Percentiles rank a stretch among this genome's conserved stretches.
These are phyloP conservation scores for Batkoa obscura DNA, from an alignment of 371 early-diverging fungal genomes.

Conservation along the genomic window DNA sequence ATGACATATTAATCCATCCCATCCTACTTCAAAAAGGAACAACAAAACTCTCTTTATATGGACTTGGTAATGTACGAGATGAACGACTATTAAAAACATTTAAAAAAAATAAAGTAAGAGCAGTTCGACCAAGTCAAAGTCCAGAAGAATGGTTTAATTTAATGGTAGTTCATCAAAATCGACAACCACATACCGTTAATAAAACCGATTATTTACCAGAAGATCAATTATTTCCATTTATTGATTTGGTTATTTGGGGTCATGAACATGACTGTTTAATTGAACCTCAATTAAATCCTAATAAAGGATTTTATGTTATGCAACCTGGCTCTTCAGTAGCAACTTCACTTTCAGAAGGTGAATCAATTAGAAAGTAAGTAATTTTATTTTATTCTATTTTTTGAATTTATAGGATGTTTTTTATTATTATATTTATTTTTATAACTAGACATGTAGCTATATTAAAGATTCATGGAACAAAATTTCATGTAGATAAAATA, in stretches of 20 bases:
- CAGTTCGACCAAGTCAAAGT: conserved; percentile 39
- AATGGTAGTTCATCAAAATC: conserved; percentile 22
- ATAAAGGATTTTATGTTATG: conserved; percentile 51
- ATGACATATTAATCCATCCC: conserved; percentile 59
- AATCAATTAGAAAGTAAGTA: conserved; percentile 64
- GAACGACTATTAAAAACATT: conserved; percentile 81
- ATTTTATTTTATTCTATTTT: too few species aligned
- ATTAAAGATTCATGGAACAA: background rate
- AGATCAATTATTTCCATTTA: conserved; percentile 55
- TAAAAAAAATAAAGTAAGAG: conserved; percentile 45
- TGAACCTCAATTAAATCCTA: conserved; percentile 42
- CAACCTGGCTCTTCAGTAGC: conserved; percentile 97
- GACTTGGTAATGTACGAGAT: conserved; percentile 91
- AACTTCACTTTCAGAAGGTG: conserved; percentile 84
- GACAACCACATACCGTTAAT: conserved; percentile 39
- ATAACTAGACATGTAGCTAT: background rate
- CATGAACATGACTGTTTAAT: conserved; percentile 97
- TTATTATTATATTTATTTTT: too few species aligned
- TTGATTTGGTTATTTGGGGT: conserved; percentile 93
- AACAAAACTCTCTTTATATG: conserved; percentile 73
- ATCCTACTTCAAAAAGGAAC: conserved; percentile 67
- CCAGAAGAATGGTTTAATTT: conserved; percentile 33
- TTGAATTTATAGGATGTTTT: too few species aligned
- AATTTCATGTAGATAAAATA: background rate
- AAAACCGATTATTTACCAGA: conserved; percentile 81